Evolutionary conservation across 192 early-diverging fungal species (phyloP).

Genomic region (Dissophora ornata): DNA sequence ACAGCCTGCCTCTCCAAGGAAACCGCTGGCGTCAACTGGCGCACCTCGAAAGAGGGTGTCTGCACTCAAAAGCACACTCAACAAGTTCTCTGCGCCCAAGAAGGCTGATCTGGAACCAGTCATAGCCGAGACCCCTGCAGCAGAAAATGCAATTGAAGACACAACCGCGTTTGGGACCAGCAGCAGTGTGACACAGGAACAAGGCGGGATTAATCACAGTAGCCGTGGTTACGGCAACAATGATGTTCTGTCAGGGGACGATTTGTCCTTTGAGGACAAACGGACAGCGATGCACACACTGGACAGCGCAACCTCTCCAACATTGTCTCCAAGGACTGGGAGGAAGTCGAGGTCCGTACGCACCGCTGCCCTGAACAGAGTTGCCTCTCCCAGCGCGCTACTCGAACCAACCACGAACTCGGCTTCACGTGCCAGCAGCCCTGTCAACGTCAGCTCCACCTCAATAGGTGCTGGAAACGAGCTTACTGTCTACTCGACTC

Average conservation of each 20-base stretch:
- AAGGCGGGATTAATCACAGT: background rate
- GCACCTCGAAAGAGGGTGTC: constrained; percentile 32
- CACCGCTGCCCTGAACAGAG: constrained; percentile 26
- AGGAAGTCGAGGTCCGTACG: constrained; percentile 7
- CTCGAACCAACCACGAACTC: constrained; percentile 20
- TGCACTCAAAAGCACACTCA: constrained; percentile 36
- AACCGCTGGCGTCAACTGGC: background rate
- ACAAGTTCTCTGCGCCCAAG: constrained; percentile 44
- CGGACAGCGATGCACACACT: background rate
- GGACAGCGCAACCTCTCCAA: constrained; percentile 6
- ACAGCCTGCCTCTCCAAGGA: background rate
- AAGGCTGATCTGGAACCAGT: constrained; percentile 30
- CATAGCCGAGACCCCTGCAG: constrained; percentile 14
- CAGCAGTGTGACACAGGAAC: background rate
- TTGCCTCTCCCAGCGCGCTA: constrained; percentile 25
- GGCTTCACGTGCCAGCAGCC: constrained; percentile 40
- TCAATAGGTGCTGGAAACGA: constrained; percentile 26
- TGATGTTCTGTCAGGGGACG: constrained; percentile 6
- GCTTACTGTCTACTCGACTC: constrained; percentile 32
- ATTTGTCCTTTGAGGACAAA: constrained; percentile 14
- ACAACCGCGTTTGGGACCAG: background rate
- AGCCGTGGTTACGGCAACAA: background rate
- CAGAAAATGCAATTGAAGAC: background rate
- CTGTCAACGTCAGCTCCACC: constrained; percentile 34
- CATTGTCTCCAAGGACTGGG: constrained; percentile 14